Conservation (phyloP, 2,329 filamentous ascomycete species). For the Macrophomina pseudophaseolina region DNA sequence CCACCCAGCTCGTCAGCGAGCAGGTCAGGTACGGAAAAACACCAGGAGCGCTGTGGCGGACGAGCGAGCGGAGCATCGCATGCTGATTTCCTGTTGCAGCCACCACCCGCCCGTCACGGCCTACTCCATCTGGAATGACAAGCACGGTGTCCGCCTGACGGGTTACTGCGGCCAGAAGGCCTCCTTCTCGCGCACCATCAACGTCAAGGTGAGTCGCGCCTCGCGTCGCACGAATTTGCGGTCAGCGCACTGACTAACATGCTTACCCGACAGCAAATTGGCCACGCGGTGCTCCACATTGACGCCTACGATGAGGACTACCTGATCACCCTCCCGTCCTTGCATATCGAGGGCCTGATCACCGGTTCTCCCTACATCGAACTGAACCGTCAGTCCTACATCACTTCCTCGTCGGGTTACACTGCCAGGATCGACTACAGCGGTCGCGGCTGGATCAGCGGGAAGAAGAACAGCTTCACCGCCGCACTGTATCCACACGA, state of each 20-base stretch:
- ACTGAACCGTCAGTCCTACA: constrained; percentile 82
- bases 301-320: constrained; percentile 73
- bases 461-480: constrained; percentile 91
- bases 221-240: neutral
- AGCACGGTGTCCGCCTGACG: constrained; percentile 74
- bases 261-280: constrained; percentile 66
- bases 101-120: constrained; percentile 96
- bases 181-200: constrained; percentile 90
- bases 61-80: neutral
- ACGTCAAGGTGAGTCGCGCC: constrained; percentile 67
- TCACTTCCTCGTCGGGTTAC: constrained; percentile 84
- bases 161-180: constrained; percentile 98
- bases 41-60: neutral
- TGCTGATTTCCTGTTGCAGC: constrained; percentile 40
- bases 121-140: constrained; percentile 87
- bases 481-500: constrained; percentile 74
- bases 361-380: constrained; percentile 88
- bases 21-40: constrained; percentile 72
- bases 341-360: constrained; percentile 94
- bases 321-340: constrained; percentile 85
- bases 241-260: constrained; percentile 5
- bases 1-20: constrained; percentile 86
- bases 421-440: constrained; percentile 90
- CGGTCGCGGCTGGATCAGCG: constrained; percentile 91
- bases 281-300: constrained; percentile 82